Evolutionary conservation across 2,329 filamentous ascomycete species (phyloP), one percentile per base, ranked within the genome.

Genomic region (Calonectria fujianensis): DNA sequence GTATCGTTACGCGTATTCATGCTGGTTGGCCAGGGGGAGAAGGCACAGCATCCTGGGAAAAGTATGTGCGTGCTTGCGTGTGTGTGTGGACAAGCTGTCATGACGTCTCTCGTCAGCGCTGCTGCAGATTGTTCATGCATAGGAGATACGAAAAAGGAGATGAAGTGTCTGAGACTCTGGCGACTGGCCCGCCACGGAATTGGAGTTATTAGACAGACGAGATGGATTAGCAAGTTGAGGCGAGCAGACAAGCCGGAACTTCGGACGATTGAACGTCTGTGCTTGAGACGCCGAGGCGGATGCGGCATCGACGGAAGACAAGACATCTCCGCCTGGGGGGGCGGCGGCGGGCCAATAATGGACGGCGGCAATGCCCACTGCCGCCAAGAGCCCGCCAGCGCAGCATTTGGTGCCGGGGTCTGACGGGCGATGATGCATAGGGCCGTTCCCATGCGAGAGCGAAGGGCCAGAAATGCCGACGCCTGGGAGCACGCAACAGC

Each of bases 361-460:
- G 57, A 63, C 24, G 57, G 57, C 57, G 57, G 35, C 57, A 37
- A 63, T 37, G 57, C 57, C 57, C 57, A 41, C 57, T 63, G n/a
- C 57, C 57, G 57, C 57, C 57, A 61, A 61, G 57, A 39, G 57
- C 57, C 57, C 57, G 57, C 57, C 57, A 63, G 32, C 57, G 57
- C 57, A 63, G 37, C 57, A 63, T 41, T 63, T 41, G 39, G 24
- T 41, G 57, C 57, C 57, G 35, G 57, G 57, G 57, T 39, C 14
- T n/a, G 11, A 13, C 31, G 16, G 57, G 57, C 57, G 35, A 63
- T 63, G 57, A 41, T 63, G 35, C 35, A 39, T 16, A 63, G 57
- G 35, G 37, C 57, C 32, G 29, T 24, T 24, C 14, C 54, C 14
- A 16, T n/a, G 35, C n/a, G 16, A 37, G 24, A 14, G 35, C 32